Evolutionary conservation across 2,329 filamentous ascomycete species (phyloP).

Genomic region (Ophiosphaerella narmari): DNA sequence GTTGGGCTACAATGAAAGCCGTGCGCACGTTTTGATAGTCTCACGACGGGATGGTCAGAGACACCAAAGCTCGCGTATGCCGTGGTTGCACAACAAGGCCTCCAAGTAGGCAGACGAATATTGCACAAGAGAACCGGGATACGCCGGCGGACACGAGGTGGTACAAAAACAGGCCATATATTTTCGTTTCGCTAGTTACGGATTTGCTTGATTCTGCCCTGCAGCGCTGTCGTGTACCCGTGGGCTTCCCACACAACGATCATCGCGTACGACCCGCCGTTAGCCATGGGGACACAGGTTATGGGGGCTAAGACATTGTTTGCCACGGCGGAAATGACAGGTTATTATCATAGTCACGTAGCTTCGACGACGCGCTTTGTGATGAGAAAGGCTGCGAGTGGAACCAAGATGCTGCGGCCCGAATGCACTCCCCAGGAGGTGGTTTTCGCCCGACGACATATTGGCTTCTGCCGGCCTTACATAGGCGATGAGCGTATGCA

Average conservation of each 20-base stretch:
- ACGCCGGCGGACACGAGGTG: no score
- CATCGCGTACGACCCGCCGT: neutral
- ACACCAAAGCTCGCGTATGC: no score
- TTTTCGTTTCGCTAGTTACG: no score
- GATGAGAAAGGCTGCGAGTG: no score
- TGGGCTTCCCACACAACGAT: neutral
- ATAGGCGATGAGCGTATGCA: neutral
- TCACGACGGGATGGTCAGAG: no score
- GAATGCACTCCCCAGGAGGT: conserved; percentile 3
- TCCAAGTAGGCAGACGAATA: no score
- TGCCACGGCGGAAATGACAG: neutral
- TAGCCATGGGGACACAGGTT: neutral
- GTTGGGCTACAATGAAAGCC: no score
- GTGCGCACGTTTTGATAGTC: no score
- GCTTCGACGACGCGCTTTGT: neutral
- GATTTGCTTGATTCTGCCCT: neutral
- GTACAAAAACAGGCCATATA: no score
- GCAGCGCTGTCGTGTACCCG: neutral
- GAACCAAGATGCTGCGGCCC: conserved; percentile 2
- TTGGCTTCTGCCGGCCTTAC: neutral
- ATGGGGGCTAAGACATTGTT: neutral
- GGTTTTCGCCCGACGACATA: conserved; percentile 6
- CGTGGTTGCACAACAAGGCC: no score
- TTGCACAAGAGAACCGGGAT: no score
- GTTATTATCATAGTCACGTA: neutral